Evolutionary conservation across 192 early-diverging fungal species (phyloP), one percentile per base, ranked within the genome.

Genomic region (Phlyctochytrium bullatum): DNA sequence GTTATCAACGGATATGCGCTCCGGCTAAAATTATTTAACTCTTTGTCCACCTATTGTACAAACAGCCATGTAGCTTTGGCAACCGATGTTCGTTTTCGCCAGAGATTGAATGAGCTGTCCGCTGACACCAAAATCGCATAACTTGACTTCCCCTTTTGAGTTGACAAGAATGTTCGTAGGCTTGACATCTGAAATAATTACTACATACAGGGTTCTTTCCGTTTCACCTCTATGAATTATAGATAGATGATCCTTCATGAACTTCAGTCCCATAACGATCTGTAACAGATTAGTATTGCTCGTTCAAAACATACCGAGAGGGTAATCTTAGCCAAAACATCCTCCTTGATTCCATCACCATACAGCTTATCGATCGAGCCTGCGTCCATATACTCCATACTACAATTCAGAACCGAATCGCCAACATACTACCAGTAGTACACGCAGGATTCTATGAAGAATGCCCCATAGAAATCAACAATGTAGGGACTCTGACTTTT

Each of bases 391-490:
- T 86, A 98, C 77, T 98, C 96, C 93, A 98, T 98, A 69, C 61
- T 75, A 30, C n/a, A n/a, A n/a, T n/a, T n/a, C n/a, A n/a, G n/a
- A n/a, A n/a, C n/a, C n/a, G n/a, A n/a, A n/a, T n/a, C n/a, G n/a
- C n/a, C n/a, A n/a, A n/a, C n/a, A n/a, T n/a, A n/a, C 40, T 28
- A 69, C 68, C 91, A 94, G 69, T 94, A 94, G 74, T 96, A 97
- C 6, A 97, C 95, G 74, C 92, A 93, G n/a, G 89, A 89, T 69
- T 97, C 95, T 65, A 93, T 88, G 62, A 95, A 93, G 76, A 97
- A 98, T 0, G 95, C 93, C 3, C 96, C 96, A 78, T 97, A 98
- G 68, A 98, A 98, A 31, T 96, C 94, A n/a, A 98, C 91, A 80
- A 98, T 97, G 61, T 89, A 92, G 1, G 91, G 86, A 66, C 89